phyloP scores from a whole-genome alignment of 1,139 yeast genomes.

The Blastobotrys apis region DNA sequence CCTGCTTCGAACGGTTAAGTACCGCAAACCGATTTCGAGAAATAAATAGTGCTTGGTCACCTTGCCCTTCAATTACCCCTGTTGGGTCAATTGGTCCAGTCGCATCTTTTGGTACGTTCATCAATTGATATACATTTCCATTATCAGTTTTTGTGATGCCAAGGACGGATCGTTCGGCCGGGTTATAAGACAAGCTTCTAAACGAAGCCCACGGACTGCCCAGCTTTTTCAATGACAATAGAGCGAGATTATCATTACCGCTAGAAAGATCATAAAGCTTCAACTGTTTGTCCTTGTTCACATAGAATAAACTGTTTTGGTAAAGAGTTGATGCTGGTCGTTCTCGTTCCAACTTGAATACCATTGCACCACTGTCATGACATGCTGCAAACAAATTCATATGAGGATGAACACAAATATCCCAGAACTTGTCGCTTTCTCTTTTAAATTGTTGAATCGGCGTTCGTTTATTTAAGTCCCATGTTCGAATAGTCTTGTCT shows the following conservation, averaged over 20 bases:
- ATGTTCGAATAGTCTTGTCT: slow-evolving; percentile 94
- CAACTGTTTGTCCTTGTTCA: slow-evolving; percentile 82
- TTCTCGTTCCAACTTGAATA: slow-evolving; percentile 94
- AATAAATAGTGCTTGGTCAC: slow-evolving; percentile 81
- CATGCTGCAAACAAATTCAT: slow-evolving; percentile 94
- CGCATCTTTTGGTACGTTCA: slow-evolving; percentile 77
- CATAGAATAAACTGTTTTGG: slow-evolving; percentile 66
- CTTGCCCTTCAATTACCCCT: slow-evolving; percentile 73
- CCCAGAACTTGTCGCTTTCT: slow-evolving; percentile 94
- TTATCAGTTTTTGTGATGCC: slow-evolving; percentile 72
- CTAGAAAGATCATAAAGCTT: slow-evolving; percentile 67
- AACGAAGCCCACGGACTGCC: slow-evolving; percentile 86
- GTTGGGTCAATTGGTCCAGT: slow-evolving; percentile 92
- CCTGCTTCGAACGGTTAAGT: slow-evolving; percentile 58
- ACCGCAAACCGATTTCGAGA: slow-evolving; percentile 93
- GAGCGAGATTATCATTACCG: slow-evolving; percentile 60
- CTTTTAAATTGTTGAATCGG: slow-evolving; percentile 94
- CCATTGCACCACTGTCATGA: slow-evolving; percentile 97
- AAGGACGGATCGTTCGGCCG: slow-evolving; percentile 81
- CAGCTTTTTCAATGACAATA: slow-evolving; percentile 76
- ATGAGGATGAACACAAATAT: slow-evolving; percentile 80
- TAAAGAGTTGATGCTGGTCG: slow-evolving; percentile 82
- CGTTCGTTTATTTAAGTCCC: slow-evolving; percentile 94
- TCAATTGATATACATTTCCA: slow-evolving; percentile 64
- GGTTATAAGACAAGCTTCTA: slow-evolving; percentile 83